A percentile compares a stretch with the other conserved stretches of the same genome.
phyloP scores from a whole-genome alignment of 176 grass and related monocot species.

The bread wheat (Triticum aestivum) region DNA sequence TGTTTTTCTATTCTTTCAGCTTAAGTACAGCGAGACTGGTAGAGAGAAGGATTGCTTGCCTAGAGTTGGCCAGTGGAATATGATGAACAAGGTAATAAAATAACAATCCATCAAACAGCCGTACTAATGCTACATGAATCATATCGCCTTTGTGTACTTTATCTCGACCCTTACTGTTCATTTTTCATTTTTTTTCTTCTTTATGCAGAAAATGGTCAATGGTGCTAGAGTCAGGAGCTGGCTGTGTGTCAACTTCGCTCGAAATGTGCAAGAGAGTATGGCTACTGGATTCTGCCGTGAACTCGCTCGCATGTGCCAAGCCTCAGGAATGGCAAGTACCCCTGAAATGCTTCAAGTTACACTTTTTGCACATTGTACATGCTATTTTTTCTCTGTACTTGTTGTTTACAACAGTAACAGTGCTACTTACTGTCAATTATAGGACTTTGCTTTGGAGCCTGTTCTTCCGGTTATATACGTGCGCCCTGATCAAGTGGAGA shows the following conservation, averaged over 20 bases:
- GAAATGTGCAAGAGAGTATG: constrained; percentile 62
- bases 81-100: constrained; percentile 95
- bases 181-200: not conserved
- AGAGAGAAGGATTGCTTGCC: constrained; percentile 93
- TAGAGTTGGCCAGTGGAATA: constrained; percentile 96
- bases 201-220: constrained; percentile 87
- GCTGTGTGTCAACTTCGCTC: constrained; percentile 80
- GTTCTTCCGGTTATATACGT: constrained; percentile 59
- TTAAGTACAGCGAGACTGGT: constrained; percentile 90
- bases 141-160: not conserved
- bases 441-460: constrained; percentile 76
- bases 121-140: not conserved
- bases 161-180: not conserved
- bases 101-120: not conserved
- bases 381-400: not conserved
- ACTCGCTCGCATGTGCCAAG: constrained; percentile 85
- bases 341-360: not conserved
- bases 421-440: not conserved
- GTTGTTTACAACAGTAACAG: constrained; percentile 13
- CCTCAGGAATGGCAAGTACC: constrained; percentile 81
- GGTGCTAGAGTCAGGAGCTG: constrained; percentile 78
- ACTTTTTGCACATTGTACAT: not conserved
- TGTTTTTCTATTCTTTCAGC: constrained; percentile 43
- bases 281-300: constrained; percentile 66
- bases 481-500: constrained; percentile 59